Conservation (phyloP, 371 early-diverging fungal species). For the Mortierella sp. region DNA sequence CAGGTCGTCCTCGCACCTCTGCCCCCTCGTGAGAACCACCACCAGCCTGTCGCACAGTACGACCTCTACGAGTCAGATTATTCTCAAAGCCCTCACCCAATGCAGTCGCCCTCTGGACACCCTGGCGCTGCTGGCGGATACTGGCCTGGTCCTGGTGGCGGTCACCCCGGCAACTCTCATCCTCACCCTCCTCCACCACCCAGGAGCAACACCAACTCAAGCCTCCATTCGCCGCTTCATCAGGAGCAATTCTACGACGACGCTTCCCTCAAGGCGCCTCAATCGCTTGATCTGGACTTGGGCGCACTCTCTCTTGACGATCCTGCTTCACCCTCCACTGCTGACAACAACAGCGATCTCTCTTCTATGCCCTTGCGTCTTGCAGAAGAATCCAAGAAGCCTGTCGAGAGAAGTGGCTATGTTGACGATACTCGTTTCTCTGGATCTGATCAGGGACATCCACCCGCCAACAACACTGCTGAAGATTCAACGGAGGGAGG, state of each 20-base stretch:
- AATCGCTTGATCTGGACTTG: slow-evolving; percentile 30
- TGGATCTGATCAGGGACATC: slow-evolving; percentile 36
- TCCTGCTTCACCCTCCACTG: background rate
- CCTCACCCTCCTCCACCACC: background rate
- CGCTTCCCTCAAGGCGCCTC: background rate
- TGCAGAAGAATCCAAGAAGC: slow-evolving; percentile 42
- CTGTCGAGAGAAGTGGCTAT: slow-evolving; percentile 46
- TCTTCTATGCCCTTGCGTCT: slow-evolving; percentile 41
- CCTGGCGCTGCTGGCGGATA: slow-evolving; percentile 5
- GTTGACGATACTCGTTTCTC: slow-evolving; percentile 47
- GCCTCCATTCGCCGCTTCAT: background rate
- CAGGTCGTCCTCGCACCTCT: slow-evolving; percentile 41
- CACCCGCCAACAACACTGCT: background rate
- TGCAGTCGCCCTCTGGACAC: slow-evolving; percentile 17
- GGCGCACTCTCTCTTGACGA: slow-evolving; percentile 40
- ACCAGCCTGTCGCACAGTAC: slow-evolving; percentile 33
- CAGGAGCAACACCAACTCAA: background rate
- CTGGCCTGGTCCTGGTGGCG: background rate
- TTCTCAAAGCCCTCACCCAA: slow-evolving; percentile 31
- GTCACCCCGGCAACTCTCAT: background rate
- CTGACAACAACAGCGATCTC: background rate
- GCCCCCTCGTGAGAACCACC: slow-evolving; percentile 38
- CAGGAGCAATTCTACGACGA: background rate
- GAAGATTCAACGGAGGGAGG: background rate
- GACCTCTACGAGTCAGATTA: slow-evolving; percentile 45